A percentile compares a stretch with the other conserved stretches of the same genome.
phyloP scores from a whole-genome alignment of 176 grass and related monocot genomes.

The Eragrostis nindensis region DNA sequence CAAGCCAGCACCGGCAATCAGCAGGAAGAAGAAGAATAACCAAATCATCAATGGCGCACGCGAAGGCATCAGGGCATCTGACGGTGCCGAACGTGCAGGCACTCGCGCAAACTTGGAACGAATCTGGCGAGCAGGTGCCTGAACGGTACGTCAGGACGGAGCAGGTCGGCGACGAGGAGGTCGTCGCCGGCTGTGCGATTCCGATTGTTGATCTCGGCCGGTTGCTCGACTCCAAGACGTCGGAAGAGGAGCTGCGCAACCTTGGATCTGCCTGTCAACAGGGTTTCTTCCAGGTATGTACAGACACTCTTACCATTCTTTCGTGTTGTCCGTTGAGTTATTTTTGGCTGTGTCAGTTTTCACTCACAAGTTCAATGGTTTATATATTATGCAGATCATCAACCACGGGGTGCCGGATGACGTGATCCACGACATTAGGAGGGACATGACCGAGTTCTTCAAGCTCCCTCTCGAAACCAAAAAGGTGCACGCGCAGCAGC shows the following conservation, averaged over 20 bases:
- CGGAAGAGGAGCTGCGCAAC: slow-evolving; percentile 21
- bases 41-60: slow-evolving; percentile 12
- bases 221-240: slow-evolving; percentile 36
- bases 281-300: slow-evolving; percentile 74
- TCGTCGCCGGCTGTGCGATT: slow-evolving; percentile 28
- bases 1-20: background rate
- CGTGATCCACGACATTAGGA: slow-evolving; percentile 33
- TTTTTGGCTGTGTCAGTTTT: background rate
- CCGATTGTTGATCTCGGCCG: slow-evolving; percentile 46
- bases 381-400: slow-evolving; percentile 24
- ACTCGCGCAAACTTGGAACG: slow-evolving; percentile 32
- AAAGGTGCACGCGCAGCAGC: too few relatives aligned
- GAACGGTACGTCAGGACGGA: slow-evolving; percentile 35
- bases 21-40: background rate
- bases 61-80: slow-evolving; percentile 12
- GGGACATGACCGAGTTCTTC: slow-evolving; percentile 23
- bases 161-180: slow-evolving; percentile 10
- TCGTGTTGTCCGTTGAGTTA: background rate
- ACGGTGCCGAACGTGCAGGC: slow-evolving; percentile 48
- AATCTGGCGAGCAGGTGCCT: slow-evolving; percentile 32
- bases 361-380: too few relatives aligned
- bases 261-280: slow-evolving; percentile 44
- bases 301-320: background rate
- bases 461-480: too few relatives aligned
- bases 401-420: slow-evolving; percentile 43